Conservation (phyloP, 2,329 filamentous ascomycete species). For the Venturia aucupariae region DNA sequence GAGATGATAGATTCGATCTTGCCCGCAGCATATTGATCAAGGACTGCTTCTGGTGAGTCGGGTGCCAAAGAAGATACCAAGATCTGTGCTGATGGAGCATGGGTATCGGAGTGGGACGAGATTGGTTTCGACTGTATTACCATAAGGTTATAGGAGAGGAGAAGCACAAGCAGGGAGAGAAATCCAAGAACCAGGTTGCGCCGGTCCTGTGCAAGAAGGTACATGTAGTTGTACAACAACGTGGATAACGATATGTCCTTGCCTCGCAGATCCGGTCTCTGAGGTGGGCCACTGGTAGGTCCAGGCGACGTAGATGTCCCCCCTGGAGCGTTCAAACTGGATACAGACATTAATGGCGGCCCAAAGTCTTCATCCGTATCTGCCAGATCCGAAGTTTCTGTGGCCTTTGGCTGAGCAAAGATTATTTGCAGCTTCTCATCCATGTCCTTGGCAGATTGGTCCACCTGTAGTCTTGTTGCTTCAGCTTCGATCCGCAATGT, state of each 20-base stretch:
- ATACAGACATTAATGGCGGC: background rate
- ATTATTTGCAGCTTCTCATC: background rate
- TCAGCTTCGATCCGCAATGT: conserved; percentile 20
- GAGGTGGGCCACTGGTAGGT: background rate
- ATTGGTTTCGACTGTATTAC: background rate
- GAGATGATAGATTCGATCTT: background rate
- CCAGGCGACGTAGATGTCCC: conserved; percentile 9
- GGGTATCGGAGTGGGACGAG: background rate
- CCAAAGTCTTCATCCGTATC: background rate
- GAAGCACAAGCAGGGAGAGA: conserved; percentile 35
- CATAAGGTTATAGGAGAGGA: conserved; percentile 23
- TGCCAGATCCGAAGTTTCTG: background rate
- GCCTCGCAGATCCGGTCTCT: background rate
- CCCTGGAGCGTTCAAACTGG: background rate
- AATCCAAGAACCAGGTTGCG: conserved; percentile 43
- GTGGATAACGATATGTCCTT: conserved; percentile 42
- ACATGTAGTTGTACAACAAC: conserved; percentile 45
- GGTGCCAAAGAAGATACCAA: background rate
- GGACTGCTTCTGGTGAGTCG: background rate
- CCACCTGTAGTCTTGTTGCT: background rate
- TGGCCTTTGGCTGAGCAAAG: background rate
- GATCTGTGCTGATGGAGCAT: background rate
- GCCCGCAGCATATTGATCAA: background rate
- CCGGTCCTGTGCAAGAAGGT: conserved; percentile 42
- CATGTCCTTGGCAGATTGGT: background rate